A percentile compares a stretch with the other conserved stretches of the same genome.
Evolutionary conservation across 306 rosid species (phyloP).

Genomic region (Hippophae gyantsensis): DNA sequence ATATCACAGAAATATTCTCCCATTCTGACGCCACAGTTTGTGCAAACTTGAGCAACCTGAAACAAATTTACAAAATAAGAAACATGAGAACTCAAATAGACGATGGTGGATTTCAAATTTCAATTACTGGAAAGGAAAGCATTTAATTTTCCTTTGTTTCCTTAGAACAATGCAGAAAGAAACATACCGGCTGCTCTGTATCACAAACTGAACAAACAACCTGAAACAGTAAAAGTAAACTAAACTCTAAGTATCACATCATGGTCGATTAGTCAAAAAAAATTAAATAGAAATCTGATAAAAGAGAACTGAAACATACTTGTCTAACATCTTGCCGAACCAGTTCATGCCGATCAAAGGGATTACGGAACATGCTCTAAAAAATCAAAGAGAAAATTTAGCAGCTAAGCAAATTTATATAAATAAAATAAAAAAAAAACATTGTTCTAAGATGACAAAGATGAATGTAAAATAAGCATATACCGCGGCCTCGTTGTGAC

Average conservation of each 20-base stretch:
- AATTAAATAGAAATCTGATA: slow-evolving; percentile 3
- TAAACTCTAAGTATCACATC: neutral
- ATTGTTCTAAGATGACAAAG: neutral
- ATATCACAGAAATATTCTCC: slow-evolving; percentile 88
- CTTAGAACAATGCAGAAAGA: neutral
- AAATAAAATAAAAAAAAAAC: slow-evolving; percentile 9
- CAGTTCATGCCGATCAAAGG: slow-evolving; percentile 69
- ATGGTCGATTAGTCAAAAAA: neutral
- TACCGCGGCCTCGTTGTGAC: slow-evolving; percentile 87
- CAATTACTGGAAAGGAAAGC: neutral
- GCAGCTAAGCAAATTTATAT: slow-evolving; percentile 24
- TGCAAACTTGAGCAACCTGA: slow-evolving; percentile 78
- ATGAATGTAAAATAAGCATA: neutral
- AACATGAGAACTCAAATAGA: neutral
- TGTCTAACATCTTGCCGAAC: slow-evolving; percentile 60
- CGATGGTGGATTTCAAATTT: neutral
- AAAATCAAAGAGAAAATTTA: slow-evolving; percentile 11
- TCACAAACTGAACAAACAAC: slow-evolving; percentile 90
- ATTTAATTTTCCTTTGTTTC: neutral
- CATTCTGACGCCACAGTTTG: slow-evolving; percentile 87
- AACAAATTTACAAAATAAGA: slow-evolving; percentile 8
- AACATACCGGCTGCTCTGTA: slow-evolving; percentile 84
- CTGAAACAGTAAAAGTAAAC: slow-evolving; percentile 36
- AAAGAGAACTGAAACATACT: slow-evolving; percentile 30
- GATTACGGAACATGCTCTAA: slow-evolving; percentile 59